Conservation (phyloP, 306 rosid genomes). For the Inga leiocalycina region DNA sequence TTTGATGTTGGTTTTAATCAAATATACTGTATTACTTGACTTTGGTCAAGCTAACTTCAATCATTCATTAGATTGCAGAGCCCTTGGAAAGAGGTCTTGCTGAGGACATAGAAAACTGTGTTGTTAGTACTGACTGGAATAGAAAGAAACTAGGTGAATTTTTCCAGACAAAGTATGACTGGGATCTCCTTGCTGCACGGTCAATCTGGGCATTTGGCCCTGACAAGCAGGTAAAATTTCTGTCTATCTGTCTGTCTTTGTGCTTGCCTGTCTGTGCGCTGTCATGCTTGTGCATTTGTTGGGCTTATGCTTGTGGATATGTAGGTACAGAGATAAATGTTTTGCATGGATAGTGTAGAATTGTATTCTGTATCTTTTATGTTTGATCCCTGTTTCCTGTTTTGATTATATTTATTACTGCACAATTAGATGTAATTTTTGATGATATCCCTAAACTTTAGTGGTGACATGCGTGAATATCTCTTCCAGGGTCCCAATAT, state of each 20-base stretch:
- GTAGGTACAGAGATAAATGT: not conserved
- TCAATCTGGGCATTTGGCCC: constrained; percentile 99
- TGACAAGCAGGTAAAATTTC: constrained; percentile 79
- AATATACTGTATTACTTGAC: not conserved
- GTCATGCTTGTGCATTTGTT: not conserved
- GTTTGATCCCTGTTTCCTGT: not conserved
- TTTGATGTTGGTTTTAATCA: constrained; percentile 10
- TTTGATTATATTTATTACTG: not conserved
- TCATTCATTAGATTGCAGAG: constrained; percentile 77
- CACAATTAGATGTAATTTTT: not conserved
- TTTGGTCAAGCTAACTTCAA: constrained; percentile 15
- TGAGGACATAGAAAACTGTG: constrained; percentile 94
- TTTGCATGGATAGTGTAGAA: not conserved
- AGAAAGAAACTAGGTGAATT: constrained; percentile 89
- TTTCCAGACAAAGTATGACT: constrained; percentile 90
- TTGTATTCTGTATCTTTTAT: not conserved
- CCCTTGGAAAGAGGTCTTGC: constrained; percentile 98
- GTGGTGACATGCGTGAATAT: constrained; percentile 24
- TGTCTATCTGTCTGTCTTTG: not conserved
- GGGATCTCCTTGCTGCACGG: constrained; percentile 98
- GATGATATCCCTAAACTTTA: not conserved
- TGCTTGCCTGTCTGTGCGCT: not conserved
- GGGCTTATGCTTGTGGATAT: not conserved
- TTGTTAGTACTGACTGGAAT: constrained; percentile 94
- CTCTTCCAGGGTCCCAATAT: constrained; percentile 90